A percentile compares a stretch with the other conserved stretches of the same genome.
phyloP scores from a whole-genome alignment of 2,329 filamentous ascomycete genomes.

The Periconia sp. region DNA sequence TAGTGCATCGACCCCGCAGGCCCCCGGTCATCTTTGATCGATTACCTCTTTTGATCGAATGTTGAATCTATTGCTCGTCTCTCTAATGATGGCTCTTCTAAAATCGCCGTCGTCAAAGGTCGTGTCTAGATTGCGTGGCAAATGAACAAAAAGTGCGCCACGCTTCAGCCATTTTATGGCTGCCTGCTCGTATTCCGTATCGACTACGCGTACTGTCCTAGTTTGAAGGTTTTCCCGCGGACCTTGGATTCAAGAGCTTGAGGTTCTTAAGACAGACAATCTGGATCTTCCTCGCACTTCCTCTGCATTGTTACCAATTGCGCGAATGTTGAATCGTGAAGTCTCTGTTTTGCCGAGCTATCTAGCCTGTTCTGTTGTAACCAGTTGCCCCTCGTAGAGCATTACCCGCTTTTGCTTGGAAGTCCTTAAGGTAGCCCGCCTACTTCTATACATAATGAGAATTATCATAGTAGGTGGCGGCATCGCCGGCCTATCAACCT shows the following conservation, averaged over 20 bases:
- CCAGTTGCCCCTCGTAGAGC: too few species aligned
- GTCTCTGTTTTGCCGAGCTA: too few species aligned
- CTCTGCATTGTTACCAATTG: too few species aligned
- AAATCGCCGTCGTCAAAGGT: too few species aligned
- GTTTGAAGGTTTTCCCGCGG: background rate
- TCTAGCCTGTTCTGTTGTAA: too few species aligned
- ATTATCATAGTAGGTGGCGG: constrained; percentile 22
- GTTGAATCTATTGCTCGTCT: too few species aligned
- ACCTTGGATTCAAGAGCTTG: background rate
- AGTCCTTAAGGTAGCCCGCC: background rate
- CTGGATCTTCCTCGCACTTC: constrained; percentile 2
- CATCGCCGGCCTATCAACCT: constrained; percentile 20
- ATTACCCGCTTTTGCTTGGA: too few species aligned
- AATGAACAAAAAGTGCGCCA: background rate
- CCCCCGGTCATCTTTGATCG: too few species aligned
- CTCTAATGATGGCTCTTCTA: too few species aligned
- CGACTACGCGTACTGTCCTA: background rate
- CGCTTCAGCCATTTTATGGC: background rate
- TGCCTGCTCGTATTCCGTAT: background rate
- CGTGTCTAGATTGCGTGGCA: background rate
- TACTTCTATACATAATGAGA: constrained; percentile 7
- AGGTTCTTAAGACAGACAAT: background rate
- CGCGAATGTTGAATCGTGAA: too few species aligned
- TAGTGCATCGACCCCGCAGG: too few species aligned
- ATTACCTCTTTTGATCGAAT: too few species aligned